phyloP scores from a whole-genome alignment of 441 rosid species.

The Euphorbia neoarborescens region DNA sequence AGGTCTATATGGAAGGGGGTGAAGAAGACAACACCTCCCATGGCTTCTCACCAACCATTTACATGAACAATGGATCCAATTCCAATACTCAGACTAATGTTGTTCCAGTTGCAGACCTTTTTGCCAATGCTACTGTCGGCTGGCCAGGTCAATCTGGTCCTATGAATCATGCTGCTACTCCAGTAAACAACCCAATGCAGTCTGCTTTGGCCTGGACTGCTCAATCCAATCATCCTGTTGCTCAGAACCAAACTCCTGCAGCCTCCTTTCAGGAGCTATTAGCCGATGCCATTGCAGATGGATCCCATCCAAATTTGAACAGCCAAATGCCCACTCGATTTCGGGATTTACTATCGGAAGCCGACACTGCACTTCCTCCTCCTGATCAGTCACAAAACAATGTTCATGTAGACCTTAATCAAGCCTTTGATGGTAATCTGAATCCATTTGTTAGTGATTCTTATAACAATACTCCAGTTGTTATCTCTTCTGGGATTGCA shows the following conservation, averaged over 20 bases:
- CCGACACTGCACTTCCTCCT: neutral
- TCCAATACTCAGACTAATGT: neutral
- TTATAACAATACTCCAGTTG: constrained; percentile 6
- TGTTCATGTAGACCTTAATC: constrained; percentile 26
- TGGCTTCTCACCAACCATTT: neutral
- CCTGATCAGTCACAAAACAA: neutral
- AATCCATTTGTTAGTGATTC: constrained; percentile 5
- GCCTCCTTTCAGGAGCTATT: no score
- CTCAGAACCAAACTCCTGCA: no score
- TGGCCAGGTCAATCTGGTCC: neutral
- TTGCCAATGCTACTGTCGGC: neutral
- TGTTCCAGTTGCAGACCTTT: neutral
- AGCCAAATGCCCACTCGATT: neutral
- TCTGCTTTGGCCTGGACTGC: no score
- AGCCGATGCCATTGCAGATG: neutral
- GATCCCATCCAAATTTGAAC: neutral
- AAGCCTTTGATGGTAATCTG: neutral
- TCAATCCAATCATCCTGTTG: no score
- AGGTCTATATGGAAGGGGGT: constrained; percentile 18
- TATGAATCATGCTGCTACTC: neutral
- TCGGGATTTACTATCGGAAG: constrained; percentile 9
- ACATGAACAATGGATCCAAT: constrained; percentile 7
- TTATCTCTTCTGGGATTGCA: constrained; percentile 23
- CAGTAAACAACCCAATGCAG: no score
- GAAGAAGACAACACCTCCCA: constrained; percentile 13